Evolutionary conservation across 1,284 basidiomycete genomes (phyloP).

Genomic region (Sanghuangporus sanghuang): DNA sequence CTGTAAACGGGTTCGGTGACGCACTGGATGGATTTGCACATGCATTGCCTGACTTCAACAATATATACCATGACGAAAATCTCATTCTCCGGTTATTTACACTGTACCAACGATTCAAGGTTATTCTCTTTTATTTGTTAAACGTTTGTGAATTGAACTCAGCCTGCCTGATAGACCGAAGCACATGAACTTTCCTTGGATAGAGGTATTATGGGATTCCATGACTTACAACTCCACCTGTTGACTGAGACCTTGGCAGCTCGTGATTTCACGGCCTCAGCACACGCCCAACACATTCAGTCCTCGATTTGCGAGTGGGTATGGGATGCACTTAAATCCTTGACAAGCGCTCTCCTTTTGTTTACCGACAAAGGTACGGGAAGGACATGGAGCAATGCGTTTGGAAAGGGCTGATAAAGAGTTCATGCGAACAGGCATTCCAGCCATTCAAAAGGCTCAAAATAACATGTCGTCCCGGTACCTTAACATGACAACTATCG

Average conservation of each 20-base stretch:
- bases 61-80: not conserved
- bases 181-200: not conserved
- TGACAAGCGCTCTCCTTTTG: not conserved
- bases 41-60: not conserved
- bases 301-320: not conserved
- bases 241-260: not conserved
- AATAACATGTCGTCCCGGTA: not conserved
- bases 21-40: not conserved
- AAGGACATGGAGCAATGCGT: not conserved
- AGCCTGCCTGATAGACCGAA: not conserved
- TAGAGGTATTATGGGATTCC: not conserved
- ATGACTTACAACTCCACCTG: not conserved
- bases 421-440: not conserved
- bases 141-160: not conserved
- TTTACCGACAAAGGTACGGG: not conserved
- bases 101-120: not conserved
- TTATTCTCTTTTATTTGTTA: not conserved
- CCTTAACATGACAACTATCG: slow-evolving; percentile 5
- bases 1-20: not conserved
- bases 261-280: not conserved
- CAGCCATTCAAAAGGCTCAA: not conserved
- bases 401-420: not conserved
- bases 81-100: not conserved
- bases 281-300: not conserved
- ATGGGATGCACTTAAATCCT: not conserved